Conservation (phyloP, 2,329 filamentous ascomycete genomes). For the Cladophialophora psammophila region DNA sequence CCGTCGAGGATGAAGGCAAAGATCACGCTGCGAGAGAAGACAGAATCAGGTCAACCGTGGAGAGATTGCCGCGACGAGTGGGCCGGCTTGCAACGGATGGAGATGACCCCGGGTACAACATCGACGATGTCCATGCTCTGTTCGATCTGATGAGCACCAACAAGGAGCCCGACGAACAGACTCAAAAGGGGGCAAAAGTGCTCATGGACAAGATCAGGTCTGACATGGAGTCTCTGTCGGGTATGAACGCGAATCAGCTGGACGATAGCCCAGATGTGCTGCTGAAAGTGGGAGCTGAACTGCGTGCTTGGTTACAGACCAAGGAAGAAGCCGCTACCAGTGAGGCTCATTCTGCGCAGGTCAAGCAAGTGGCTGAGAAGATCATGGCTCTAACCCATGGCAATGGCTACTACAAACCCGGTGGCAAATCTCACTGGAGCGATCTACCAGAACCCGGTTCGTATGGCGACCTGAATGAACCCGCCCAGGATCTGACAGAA, state of each 20-base stretch:
- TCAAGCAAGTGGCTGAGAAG: constrained; percentile 38
- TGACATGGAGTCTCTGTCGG: constrained; percentile 55
- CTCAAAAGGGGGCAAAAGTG: constrained; percentile 55
- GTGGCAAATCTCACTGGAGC: constrained; percentile 51
- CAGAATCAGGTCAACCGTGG: constrained; percentile 35
- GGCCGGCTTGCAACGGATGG: constrained; percentile 11
- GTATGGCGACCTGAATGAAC: constrained; percentile 48
- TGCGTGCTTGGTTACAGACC: constrained; percentile 36
- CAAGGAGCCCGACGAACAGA: constrained; percentile 33
- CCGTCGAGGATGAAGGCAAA: constrained; percentile 17
- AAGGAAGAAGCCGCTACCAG: constrained; percentile 13
- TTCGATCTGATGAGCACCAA: constrained; percentile 42
- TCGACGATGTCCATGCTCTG: constrained; percentile 42
- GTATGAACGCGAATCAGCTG: constrained; percentile 39
- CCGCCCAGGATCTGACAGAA: constrained; percentile 51
- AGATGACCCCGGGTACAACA: constrained; percentile 39
- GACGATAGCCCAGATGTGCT: constrained; percentile 41
- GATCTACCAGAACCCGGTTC: constrained; percentile 54
- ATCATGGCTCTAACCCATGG: constrained; percentile 44
- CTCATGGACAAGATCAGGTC: constrained; percentile 58
- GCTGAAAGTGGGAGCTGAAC: constrained; percentile 45
- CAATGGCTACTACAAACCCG: constrained; percentile 53
- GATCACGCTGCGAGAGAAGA: constrained; percentile 26
- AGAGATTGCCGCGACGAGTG: constrained; percentile 27
- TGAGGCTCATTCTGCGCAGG: constrained; percentile 4